phyloP scores from a whole-genome alignment of 176 grass and related monocot species.

The Ensete glaucum region DNA sequence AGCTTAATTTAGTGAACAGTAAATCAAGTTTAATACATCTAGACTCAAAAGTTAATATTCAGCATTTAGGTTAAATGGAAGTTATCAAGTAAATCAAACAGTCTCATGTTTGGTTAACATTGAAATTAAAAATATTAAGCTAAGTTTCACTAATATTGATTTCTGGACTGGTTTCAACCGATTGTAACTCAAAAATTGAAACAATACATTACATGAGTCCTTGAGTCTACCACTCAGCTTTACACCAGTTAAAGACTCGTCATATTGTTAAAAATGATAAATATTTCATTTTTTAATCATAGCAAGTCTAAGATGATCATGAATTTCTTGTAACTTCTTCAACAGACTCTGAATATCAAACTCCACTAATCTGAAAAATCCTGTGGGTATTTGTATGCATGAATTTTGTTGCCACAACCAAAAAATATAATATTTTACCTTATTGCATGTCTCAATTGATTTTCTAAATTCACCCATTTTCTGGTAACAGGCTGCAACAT shows the following conservation, averaged over 20 bases:
- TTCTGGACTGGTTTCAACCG: too few relatives aligned
- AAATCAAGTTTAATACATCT: too few relatives aligned
- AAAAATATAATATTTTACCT: conserved; percentile 30
- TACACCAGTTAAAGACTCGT: background rate
- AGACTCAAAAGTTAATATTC: too few relatives aligned
- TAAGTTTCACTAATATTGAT: too few relatives aligned
- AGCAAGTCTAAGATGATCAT: background rate
- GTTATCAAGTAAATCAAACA: too few relatives aligned
- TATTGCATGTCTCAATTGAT: conserved; percentile 89
- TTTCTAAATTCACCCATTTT: conserved; percentile 77
- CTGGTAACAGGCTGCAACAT: conserved; percentile 93
- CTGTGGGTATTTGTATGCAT: background rate
- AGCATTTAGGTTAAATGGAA: too few relatives aligned
- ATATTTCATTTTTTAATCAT: background rate
- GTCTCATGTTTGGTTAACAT: too few relatives aligned
- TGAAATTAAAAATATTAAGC: too few relatives aligned
- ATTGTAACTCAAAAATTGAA: background rate
- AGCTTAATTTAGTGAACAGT: too few relatives aligned
- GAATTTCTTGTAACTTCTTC: background rate
- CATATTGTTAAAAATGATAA: background rate
- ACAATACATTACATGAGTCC: background rate
- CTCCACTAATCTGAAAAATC: background rate
- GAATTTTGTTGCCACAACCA: background rate
- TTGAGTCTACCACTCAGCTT: background rate
- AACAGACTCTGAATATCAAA: background rate